Base-by-base conservation (phyloP, 106 monocot genomes). In the Dendrobium nobile region DNA sequence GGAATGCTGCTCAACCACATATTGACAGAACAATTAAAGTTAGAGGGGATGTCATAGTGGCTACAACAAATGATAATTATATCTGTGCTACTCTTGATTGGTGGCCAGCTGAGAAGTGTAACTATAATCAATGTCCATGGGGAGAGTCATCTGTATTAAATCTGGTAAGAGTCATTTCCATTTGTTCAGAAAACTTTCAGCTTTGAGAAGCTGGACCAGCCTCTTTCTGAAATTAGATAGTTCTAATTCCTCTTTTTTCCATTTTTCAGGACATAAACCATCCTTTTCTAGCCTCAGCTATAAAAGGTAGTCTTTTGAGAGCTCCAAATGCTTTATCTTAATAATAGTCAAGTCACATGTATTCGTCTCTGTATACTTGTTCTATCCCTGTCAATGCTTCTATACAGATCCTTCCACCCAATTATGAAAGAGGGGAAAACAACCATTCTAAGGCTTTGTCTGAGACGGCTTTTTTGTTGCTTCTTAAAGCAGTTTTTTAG, bases 101-200 rank as follows among this genome's bases (percentile, higher is more conserved):
- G 97, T 97, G 97, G 97, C 97, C 94, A 82, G 85, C 89, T 41
- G 89, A 93, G 75, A 97, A 97, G 82, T 97, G 97, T 58, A 92
- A 92, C 42, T 94, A 94, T 56, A 73, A 89, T 75, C 87, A 94
- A n/a, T 97, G 97, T 79, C 97, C 97, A 40, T 97, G 97, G 97
- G 94, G 92, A 68, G 47, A 81, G 10, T 11, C 87, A 18, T 91
- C 88, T 28, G 67, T 82, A 65, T 41, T 88, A 10, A 88, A 87
- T 68, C 73, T 91, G 78, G 91, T 91, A 81, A 73, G 47, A 1
- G 41, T 4, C 19, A 75, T 65, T 41, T 67, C 20, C 24, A 43
- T 67, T n/a, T 31, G 24, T 11, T 79, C 17, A 11, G 17, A 37
- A 33, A 44, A 37, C 42, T 37, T 79, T 22, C 41, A 19, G 65